phyloP scores from a whole-genome alignment of 148 eudicot species.

The Rheum nobile region DNA sequence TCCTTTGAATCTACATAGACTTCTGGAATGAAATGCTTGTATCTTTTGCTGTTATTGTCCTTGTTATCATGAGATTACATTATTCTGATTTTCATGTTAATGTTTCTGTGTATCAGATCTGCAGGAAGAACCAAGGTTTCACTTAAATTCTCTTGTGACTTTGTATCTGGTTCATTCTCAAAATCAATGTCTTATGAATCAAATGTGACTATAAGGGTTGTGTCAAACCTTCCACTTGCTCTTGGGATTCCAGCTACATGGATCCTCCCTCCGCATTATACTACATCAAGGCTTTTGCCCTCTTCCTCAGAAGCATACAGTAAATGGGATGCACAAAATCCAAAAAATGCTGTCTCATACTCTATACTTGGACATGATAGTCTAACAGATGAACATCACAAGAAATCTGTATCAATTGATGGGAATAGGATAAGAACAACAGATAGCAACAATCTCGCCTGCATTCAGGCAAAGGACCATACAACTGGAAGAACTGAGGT shows the following conservation, averaged over 20 bases:
- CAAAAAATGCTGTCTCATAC: slow-evolving; percentile 42
- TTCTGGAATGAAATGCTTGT: neutral
- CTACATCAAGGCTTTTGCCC: slow-evolving; percentile 60
- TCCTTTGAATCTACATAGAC: neutral
- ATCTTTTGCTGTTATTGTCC: neutral
- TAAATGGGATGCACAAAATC: slow-evolving; percentile 33
- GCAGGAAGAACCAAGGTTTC: slow-evolving; percentile 54
- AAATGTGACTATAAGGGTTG: slow-evolving; percentile 43
- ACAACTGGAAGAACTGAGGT: slow-evolving; percentile 60
- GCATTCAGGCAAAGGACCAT: slow-evolving; percentile 70
- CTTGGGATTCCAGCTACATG: slow-evolving; percentile 77
- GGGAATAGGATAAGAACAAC: slow-evolving; percentile 54
- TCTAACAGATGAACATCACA: slow-evolving; percentile 29
- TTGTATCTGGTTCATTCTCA: slow-evolving; percentile 33
- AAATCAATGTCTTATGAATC: slow-evolving; percentile 50
- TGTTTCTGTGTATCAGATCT: slow-evolving; percentile 28
- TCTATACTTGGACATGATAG: slow-evolving; percentile 41
- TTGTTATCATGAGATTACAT: neutral
- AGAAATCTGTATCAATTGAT: slow-evolving; percentile 33
- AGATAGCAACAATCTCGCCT: slow-evolving; percentile 46
- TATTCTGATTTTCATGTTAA: neutral
- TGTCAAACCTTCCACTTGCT: slow-evolving; percentile 82
- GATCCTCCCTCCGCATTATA: slow-evolving; percentile 86
- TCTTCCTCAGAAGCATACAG: slow-evolving; percentile 26
- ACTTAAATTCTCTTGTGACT: slow-evolving; percentile 69